These are phyloP conservation scores for Cucurbita pepo DNA, from an alignment of 306 rosid species.

Conservation along the genomic window DNA sequence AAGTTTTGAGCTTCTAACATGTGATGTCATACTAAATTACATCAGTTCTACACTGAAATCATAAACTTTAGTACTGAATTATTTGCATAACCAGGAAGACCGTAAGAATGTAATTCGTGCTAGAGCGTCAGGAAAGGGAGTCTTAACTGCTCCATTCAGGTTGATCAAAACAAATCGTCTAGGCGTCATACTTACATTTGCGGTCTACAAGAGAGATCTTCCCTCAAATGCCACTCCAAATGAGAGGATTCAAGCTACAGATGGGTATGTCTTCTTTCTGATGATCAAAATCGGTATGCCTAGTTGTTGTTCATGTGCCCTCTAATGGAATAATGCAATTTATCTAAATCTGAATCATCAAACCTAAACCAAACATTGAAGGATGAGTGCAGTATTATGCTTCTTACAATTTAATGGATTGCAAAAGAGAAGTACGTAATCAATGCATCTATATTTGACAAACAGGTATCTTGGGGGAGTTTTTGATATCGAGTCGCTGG, in stretches of 20 bases:
- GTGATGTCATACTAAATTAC: background rate
- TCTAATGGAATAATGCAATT: background rate
- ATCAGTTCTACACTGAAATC: background rate
- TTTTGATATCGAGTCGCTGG: slow-evolving; percentile 83
- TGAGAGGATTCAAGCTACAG: slow-evolving; percentile 80
- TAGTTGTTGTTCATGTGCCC: background rate
- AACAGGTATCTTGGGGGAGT: slow-evolving; percentile 96
- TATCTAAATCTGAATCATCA: background rate
- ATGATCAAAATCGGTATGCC: background rate
- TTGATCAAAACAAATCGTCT: slow-evolving; percentile 76
- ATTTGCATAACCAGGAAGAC: slow-evolving; percentile 51
- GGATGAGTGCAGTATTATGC: background rate
- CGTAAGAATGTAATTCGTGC: slow-evolving; percentile 73
- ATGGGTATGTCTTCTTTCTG: slow-evolving; percentile 48
- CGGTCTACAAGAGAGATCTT: slow-evolving; percentile 79
- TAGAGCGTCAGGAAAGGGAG: slow-evolving; percentile 90
- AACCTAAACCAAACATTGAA: background rate
- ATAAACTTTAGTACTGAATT: background rate
- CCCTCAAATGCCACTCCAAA: slow-evolving; percentile 80
- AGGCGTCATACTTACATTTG: slow-evolving; percentile 91
- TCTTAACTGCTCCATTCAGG: slow-evolving; percentile 82
- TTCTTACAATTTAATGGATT: background rate
- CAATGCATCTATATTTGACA: background rate
- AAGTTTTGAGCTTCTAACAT: background rate
- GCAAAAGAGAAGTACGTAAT: background rate